These are phyloP conservation scores for Orbilia ellipsospora DNA, from an alignment of 2,329 filamentous ascomycete species.

Conservation along the genomic window DNA sequence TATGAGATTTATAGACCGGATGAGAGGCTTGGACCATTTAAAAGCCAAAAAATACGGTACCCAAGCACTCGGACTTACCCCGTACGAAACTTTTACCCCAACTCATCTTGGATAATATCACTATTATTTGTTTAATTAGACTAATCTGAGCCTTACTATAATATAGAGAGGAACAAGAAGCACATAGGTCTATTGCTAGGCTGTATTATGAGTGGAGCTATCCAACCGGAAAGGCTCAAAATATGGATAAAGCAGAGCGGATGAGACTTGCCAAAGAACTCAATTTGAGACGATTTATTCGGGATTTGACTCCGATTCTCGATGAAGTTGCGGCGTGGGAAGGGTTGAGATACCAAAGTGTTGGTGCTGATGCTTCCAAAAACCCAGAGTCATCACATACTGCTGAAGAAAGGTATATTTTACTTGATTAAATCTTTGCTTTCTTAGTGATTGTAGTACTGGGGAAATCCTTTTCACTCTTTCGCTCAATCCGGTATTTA, in stretches of 20 bases:
- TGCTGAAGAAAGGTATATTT: slow-evolving; percentile 32
- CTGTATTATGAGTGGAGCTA: slow-evolving; percentile 26
- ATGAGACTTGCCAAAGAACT: neutral
- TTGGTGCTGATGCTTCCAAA: neutral
- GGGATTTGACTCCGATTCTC: slow-evolving; percentile 16
- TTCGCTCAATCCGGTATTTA: neutral
- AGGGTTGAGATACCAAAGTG: neutral
- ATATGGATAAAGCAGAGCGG: neutral
- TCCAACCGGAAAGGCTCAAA: neutral
- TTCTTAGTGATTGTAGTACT: neutral
- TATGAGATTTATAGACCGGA: slow-evolving; percentile 2
- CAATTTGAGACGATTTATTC: slow-evolving; percentile 17
- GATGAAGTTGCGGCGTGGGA: slow-evolving; percentile 10
- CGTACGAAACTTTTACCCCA: neutral
- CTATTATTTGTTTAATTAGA: no score
- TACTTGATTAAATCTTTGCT: slow-evolving; percentile 29
- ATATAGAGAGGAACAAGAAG: no score
- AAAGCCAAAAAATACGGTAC: neutral
- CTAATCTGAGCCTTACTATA: no score
- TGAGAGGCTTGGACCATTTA: neutral
- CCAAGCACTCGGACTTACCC: neutral
- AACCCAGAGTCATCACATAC: neutral
- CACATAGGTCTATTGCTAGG: slow-evolving; percentile 5
- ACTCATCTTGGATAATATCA: neutral
- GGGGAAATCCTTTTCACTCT: no score